These are phyloP conservation scores for Colletotrichum sp. DNA, from an alignment of 2,329 filamentous ascomycete genomes.

Conservation along the genomic window DNA sequence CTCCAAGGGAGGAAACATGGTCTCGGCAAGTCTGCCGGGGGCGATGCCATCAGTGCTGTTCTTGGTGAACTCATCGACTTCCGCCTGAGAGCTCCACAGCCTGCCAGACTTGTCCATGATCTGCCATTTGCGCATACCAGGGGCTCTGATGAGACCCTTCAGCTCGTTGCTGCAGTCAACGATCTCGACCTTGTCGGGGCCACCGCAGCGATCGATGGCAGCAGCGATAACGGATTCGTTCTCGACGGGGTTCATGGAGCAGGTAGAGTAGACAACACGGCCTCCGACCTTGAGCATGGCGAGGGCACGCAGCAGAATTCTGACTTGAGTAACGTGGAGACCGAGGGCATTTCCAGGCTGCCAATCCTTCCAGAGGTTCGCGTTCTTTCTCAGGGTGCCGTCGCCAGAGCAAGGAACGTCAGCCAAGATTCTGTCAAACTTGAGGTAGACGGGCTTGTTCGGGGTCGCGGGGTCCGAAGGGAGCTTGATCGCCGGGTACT, in stretches of 20 bases:
- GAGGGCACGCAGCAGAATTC: slow-evolving; percentile 89
- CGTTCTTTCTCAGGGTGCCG: slow-evolving; percentile 91
- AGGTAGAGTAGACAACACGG: slow-evolving; percentile 95
- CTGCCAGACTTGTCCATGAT: slow-evolving; percentile 87
- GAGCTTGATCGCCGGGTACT: slow-evolving; percentile 93
- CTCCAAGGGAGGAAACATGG: slow-evolving; percentile 79
- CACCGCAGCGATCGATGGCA: slow-evolving; percentile 90
- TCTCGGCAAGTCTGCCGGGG: slow-evolving; percentile 74
- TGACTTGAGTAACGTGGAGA: slow-evolving; percentile 83
- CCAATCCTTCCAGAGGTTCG: slow-evolving; percentile 96
- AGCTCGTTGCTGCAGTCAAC: slow-evolving; percentile 83
- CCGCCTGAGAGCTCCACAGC: slow-evolving; percentile 82
- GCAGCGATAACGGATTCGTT: slow-evolving; percentile 91
- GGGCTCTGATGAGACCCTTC: slow-evolving; percentile 74
- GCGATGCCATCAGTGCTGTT: slow-evolving; percentile 60
- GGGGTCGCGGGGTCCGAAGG: slow-evolving; percentile 61
- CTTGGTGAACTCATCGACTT: slow-evolving; percentile 74
- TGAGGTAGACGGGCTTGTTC: slow-evolving; percentile 74
- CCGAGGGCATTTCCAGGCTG: slow-evolving; percentile 85
- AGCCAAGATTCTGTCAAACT: slow-evolving; percentile 95
- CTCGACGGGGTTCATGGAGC: slow-evolving; percentile 98
- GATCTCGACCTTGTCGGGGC: slow-evolving; percentile 79
- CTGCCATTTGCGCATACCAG: slow-evolving; percentile 83
- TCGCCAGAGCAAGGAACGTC: slow-evolving; percentile 98
- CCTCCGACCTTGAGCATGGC: slow-evolving; percentile 97